Base-by-base conservation (phyloP, 2,329 filamentous ascomycete genomes). In the Zymoseptoria ardabiliae region DNA sequence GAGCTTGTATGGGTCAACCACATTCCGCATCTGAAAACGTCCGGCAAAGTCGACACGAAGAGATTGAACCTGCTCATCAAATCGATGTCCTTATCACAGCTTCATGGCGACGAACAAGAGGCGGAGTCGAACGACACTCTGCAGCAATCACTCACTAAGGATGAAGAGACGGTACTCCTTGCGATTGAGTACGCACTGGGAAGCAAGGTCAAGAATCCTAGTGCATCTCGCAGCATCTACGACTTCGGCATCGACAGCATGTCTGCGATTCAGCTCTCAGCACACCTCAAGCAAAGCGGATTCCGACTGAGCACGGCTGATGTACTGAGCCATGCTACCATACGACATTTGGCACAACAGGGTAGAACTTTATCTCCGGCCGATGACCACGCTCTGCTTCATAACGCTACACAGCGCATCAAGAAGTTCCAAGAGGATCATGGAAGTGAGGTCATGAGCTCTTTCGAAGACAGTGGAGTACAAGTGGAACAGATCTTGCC, bases 201-300 rank as follows among this genome's bases (percentile, higher is more conserved):
- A 50, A 56, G 61, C n/a, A 58, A 59, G 58, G 54, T 54, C 50
- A 50, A 53, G 21, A 22, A 35, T n/a, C 54, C 59, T 11, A 56
- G 48, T 11, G 56, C 61, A 22, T 50, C 35, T 19, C 56, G 57
- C 2, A 59, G 57, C 8, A 45, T 63, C 8, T 63, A 59, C 52
- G 57, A 61, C 50, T 54, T 63, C 9, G 61, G 61, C 3, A 63
- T 63, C 20, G 61, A 63, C 53, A 63, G 61, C 50, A 41, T 63
- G 50, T 61, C 61, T 10, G 61, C 59, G 8, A 61, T 63, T 49
- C 59, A 51, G 52, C 58, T 63, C 11, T 61, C 61, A 51, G 61
- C 61, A 3, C 54, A 58, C 22, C 61, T 63, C 13, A 58, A 59
- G 20, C 54, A 25, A 19, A 56, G 56, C 54, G 58, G 59, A 2